Evolutionary conservation across 163 green algal genomes (phyloP).

Genomic region (Chlorella variabilis): DNA sequence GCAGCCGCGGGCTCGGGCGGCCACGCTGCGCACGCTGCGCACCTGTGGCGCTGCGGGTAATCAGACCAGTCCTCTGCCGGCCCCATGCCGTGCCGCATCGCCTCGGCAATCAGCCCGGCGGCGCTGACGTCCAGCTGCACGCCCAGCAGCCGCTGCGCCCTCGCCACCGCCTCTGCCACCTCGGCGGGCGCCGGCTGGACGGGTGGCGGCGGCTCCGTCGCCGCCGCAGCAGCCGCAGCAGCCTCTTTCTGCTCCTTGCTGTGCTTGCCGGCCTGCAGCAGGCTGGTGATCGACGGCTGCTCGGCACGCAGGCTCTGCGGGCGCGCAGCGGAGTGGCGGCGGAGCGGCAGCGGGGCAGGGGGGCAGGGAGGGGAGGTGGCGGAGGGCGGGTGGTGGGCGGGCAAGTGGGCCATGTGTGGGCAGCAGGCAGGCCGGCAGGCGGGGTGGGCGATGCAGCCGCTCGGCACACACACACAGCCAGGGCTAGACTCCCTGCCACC

Average conservation of each 20-base stretch:
- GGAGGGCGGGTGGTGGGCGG: neutral
- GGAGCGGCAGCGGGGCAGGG: neutral
- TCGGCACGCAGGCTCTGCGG: neutral
- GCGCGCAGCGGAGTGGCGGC: too few species aligned
- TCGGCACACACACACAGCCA: too few species aligned
- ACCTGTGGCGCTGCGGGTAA: slow-evolving; percentile 24
- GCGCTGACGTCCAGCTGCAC: neutral
- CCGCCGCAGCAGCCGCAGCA: neutral
- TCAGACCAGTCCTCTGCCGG: neutral
- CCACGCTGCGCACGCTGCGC: neutral
- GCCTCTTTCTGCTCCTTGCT: neutral
- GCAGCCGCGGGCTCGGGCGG: too few species aligned
- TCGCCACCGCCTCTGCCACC: neutral
- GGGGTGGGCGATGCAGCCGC: too few species aligned
- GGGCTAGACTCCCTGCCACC: neutral
- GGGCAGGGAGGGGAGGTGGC: neutral
- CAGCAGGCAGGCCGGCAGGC: too few species aligned
- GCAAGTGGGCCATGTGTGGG: neutral
- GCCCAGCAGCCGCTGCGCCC: slow-evolving; percentile 16
- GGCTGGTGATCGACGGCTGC: neutral
- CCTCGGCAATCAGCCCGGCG: neutral
- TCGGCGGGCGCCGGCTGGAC: neutral
- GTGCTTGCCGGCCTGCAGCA: slow-evolving; percentile 9
- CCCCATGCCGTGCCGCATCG: slow-evolving; percentile 10
- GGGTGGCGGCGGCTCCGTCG: neutral